These are phyloP conservation scores for Coemansia sp. DNA, from an alignment of 192 early-diverging fungal species.

Conservation along the genomic window DNA sequence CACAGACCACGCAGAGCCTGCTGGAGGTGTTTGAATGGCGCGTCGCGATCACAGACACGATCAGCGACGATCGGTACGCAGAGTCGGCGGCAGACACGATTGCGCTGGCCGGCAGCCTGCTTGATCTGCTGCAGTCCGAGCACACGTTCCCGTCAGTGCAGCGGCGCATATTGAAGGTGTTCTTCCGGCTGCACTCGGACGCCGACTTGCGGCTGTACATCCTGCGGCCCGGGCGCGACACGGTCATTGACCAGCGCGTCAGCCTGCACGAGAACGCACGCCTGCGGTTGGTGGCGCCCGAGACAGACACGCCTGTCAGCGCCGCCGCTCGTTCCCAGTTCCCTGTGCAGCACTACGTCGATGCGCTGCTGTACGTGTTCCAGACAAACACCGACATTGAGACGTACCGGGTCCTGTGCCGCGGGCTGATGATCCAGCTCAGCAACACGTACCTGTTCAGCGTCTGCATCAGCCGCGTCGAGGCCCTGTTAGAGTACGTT, in stretches of 20 bases:
- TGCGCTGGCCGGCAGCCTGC: conserved; percentile 21
- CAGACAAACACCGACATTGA: conserved; percentile 64
- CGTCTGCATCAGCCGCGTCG: conserved; percentile 51
- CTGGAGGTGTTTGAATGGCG: conserved; percentile 24
- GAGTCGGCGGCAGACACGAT: conserved; percentile 21
- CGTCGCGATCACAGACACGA: conserved; percentile 22
- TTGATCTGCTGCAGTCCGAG: conserved; percentile 30
- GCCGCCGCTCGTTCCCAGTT: conserved; percentile 17
- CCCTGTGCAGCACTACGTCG: conserved; percentile 57
- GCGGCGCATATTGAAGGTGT: conserved; percentile 25
- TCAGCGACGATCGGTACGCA: conserved; percentile 11
- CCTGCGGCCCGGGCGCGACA: conserved; percentile 20
- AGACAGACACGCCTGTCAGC: not conserved
- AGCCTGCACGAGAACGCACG: conserved; percentile 42
- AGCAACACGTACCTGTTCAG: conserved; percentile 70
- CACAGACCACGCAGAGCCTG: conserved; percentile 13
- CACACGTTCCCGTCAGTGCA: conserved; percentile 33
- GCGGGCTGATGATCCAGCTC: conserved; percentile 62
- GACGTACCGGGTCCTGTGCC: conserved; percentile 63
- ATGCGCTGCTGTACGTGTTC: conserved; percentile 54
- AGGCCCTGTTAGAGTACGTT: conserved; percentile 55
- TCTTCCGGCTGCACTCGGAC: conserved; percentile 43
- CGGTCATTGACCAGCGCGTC: conserved; percentile 46
- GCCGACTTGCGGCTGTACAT: conserved; percentile 34
- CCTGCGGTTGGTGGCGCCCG: conserved; percentile 14